These are phyloP conservation scores for Coemansia sp. DNA, from an alignment of 192 early-diverging fungal genomes.

Conservation along the genomic window DNA sequence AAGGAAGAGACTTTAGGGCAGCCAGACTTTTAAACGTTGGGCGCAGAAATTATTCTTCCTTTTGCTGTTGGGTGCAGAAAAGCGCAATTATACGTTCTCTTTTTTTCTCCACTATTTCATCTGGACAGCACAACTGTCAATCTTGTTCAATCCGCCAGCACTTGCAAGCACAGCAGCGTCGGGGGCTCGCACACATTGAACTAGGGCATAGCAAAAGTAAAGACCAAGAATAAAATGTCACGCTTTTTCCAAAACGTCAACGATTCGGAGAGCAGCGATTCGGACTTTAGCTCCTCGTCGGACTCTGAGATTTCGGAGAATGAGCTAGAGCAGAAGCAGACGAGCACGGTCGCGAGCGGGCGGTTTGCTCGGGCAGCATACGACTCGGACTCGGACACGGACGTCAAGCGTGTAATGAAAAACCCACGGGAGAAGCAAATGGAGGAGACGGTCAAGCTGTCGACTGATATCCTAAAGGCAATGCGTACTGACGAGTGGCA, in stretches of 20 bases:
- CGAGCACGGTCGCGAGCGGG: conserved; percentile 16
- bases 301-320: conserved; percentile 63
- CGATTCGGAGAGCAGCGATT: conserved; percentile 59
- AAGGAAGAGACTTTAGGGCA: conserved; percentile 4
- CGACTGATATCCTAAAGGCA: conserved; percentile 68
- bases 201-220: background rate
- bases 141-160: background rate
- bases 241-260: conserved; percentile 82
- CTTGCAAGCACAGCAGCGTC: background rate
- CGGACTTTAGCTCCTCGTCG: conserved; percentile 62
- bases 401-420: conserved; percentile 72
- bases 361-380: conserved; percentile 46
- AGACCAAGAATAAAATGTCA: conserved; percentile 58
- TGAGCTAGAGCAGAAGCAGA: conserved; percentile 44
- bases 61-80: conserved; percentile 2
- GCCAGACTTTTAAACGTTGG: background rate
- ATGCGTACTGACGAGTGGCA: conserved; percentile 88
- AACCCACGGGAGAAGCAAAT: conserved; percentile 78
- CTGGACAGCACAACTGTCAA: background rate
- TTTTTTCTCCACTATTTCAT: background rate
- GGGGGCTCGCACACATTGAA: background rate
- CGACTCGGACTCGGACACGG: conserved; percentile 69
- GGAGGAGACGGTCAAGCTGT: conserved; percentile 73
- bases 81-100: background rate
- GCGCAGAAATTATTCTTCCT: conserved; percentile 4